A percentile compares a stretch with the other conserved stretches of the same genome.
Conservation (phyloP, 106 monocot species). For the Posidonia australis region DNA sequence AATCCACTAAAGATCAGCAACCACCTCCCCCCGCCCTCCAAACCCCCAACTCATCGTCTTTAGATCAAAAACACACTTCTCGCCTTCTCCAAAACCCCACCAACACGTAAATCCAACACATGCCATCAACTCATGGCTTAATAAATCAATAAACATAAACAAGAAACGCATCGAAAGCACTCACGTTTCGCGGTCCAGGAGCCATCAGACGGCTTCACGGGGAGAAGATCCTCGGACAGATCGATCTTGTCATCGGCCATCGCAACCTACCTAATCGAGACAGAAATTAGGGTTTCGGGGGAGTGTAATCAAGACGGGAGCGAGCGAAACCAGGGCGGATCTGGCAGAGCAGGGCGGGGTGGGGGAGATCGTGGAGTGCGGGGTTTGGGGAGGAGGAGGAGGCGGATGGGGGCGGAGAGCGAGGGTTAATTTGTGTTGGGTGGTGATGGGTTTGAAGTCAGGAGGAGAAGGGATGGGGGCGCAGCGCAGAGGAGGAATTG, state of each 20-base stretch:
- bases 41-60: neutral
- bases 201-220: constrained; percentile 19
- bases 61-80: neutral
- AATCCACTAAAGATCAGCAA: neutral
- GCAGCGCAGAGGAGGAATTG: too few species aligned
- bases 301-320: neutral
- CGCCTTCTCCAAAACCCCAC: neutral
- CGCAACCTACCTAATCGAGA: neutral
- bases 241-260: constrained; percentile 50
- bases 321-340: neutral
- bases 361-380: neutral
- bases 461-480: too few species aligned
- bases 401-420: neutral
- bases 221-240: constrained; percentile 37
- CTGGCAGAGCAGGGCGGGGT: neutral
- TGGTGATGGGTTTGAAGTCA: too few species aligned
- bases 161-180: neutral
- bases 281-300: neutral
- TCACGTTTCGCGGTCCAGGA: constrained; percentile 27
- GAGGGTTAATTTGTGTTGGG: too few species aligned
- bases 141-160: neutral
- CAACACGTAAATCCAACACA: too few species aligned
- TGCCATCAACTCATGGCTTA: too few species aligned
- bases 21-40: neutral
- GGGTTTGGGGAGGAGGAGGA: neutral